phyloP scores from a whole-genome alignment of 495 filamentous ascomycete genomes.

The Aspergillus wentii region DNA sequence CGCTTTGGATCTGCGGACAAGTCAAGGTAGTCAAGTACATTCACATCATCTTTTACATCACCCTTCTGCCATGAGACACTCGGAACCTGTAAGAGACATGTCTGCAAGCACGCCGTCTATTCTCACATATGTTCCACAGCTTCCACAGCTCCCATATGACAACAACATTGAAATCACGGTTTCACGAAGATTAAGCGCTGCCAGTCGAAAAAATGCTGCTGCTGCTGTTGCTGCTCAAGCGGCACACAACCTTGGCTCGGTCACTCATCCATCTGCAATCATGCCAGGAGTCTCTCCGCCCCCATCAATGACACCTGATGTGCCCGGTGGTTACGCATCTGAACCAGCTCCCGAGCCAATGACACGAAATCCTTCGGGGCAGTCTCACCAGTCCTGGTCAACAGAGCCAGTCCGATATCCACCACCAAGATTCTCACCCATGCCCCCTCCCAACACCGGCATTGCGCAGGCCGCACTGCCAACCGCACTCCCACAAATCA shows the following conservation, averaged over 20 bases:
- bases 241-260: conserved; percentile 3
- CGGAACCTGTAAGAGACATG: conserved; percentile 18
- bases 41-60: conserved; percentile 26
- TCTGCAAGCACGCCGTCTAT: conserved; percentile 28
- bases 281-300: conserved; percentile 32
- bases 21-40: conserved; percentile 18
- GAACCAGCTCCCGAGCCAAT: conserved; percentile 27
- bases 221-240: conserved; percentile 5
- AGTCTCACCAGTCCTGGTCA: conserved; percentile 36
- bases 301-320: conserved; percentile 9
- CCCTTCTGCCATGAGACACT: conserved; percentile 11
- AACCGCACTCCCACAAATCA: conserved; percentile 1
- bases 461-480: conserved; percentile 1
- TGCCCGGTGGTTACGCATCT: conserved; percentile 14
- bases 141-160: conserved; percentile 32
- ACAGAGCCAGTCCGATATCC: conserved; percentile 32
- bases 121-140: conserved; percentile 14
- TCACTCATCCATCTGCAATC: conserved; percentile 35
- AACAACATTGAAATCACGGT: conserved; percentile 21
- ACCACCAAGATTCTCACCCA: conserved; percentile 24
- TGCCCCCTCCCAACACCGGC: conserved; percentile 10
- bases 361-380: conserved; percentile 26
- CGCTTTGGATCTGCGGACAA: conserved; percentile 19
- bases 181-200: conserved; percentile 9
- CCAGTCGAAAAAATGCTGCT: no score